Evolutionary conservation across 1,139 yeast genomes (phyloP), one percentile per base, ranked within the genome.

Genomic region (Suhomyces kunorum): DNA sequence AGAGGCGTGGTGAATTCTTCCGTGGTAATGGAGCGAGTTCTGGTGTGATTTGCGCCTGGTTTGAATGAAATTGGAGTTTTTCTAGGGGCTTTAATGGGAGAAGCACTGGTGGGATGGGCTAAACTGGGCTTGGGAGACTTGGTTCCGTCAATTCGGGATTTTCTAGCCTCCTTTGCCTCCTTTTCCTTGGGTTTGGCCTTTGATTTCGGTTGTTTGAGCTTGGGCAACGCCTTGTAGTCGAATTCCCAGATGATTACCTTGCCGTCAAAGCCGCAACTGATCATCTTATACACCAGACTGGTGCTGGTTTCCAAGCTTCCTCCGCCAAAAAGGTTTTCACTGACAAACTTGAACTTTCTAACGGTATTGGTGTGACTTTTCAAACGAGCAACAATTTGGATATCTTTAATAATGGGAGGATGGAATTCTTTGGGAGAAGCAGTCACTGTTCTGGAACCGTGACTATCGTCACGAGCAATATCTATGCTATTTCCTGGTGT

Each of bases 191-290:
- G 38, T 22, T 38, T 42, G 13, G 32, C 32, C 25, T 34, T 31
- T 18, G 12, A 22, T n/a, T 38, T 38, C 15, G 40, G 42, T n/a
- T 31, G 41, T 32, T 75, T 76, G 9, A 73, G 61, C 42, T 72
- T 73, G 1, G 83, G 80, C 32, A 84, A 59, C 9, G 81, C 76
- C 51, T 76, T 71, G 30, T 85, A 83, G 38, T 81, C 79, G 56
- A 86, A 83, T 51, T 86, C 94, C 87, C 90, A 86, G 22, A 83
- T 64, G 25, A 82, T 61, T 7, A 85, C 62, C 41, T 74, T 72
- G 1, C 89, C 88, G 55, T 86, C 95, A 51, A 76, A 82, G 2
- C 90, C 89, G 44, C 81, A 81, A 29, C 85, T 73, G 2, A 84
- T 78, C 26, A 86, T 59, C 41, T 83, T 70, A 57, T 86, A 86